phyloP scores from a whole-genome alignment of 2,329 filamentous ascomycete genomes.

The Hymenoscyphus linearis region DNA sequence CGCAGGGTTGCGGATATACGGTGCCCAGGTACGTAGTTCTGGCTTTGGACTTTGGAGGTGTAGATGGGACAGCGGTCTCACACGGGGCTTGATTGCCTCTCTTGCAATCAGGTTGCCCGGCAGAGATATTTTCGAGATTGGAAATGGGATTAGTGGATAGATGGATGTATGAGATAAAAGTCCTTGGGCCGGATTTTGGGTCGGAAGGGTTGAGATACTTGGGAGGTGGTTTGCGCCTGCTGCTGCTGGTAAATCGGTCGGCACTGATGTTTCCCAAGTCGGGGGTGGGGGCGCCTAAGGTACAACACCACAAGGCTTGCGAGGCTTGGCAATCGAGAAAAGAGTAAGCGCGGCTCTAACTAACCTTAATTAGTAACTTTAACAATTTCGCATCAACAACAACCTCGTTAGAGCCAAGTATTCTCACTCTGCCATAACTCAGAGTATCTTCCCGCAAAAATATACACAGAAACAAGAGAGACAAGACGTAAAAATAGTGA shows the following conservation, averaged over 20 bases:
- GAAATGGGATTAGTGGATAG: not conserved
- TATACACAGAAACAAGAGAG: not conserved
- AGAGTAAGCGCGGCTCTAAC: not conserved
- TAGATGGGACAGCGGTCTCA: not conserved
- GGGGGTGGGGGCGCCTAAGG: not conserved
- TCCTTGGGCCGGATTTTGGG: not conserved
- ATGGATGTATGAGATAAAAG: not conserved
- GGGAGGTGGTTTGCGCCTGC: conserved; percentile 2
- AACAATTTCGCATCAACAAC: not conserved
- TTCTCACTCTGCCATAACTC: not conserved
- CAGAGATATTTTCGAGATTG: not conserved
- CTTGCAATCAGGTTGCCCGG: conserved; percentile 12
- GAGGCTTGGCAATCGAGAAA: conserved; percentile 1
- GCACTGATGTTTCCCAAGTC: not conserved
- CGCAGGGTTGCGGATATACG: not conserved
- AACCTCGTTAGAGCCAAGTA: not conserved
- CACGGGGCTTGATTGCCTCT: conserved; percentile 11
- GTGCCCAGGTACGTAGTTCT: not conserved
- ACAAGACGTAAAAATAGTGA: not conserved
- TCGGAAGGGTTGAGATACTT: conserved; percentile 2
- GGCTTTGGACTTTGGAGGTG: not conserved
- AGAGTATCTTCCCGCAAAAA: not conserved
- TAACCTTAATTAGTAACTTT: not conserved
- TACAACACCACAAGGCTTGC: not conserved
- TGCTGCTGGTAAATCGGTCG: not conserved